Evolutionary conservation across 108 stramenopile species (phyloP), one percentile per base, ranked within the genome.

Genomic region (Epithemia pelagica): DNA sequence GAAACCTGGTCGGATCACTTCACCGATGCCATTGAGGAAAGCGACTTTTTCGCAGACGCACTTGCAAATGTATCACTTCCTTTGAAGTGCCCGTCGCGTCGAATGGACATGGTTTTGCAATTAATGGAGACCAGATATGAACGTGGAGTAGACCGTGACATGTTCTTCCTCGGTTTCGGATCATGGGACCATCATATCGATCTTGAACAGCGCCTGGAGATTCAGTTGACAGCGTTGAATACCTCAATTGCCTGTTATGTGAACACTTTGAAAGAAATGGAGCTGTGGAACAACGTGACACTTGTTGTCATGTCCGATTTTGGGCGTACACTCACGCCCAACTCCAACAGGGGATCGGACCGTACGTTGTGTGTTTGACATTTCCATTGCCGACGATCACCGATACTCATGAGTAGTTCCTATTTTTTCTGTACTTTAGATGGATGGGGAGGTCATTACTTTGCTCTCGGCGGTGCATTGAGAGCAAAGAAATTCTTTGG

Each of bases 331-430:
- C n/a, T 83, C 18, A 69, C 64, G 0, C 32, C 71, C 23, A 83
- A 83, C 60, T 70, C 76, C 51, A 79, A 81, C 27, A 73, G 73
- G 37, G 83, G 83, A 19, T 70, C 69, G 1, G 88, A 89, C 59
- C 88, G 86, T 62, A 85, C 62, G 3, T 89, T 84, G 87, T 74
- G 74, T 59, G 80, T n/a, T n/a, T n/a, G n/a, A n/a, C n/a, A n/a
- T n/a, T n/a, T n/a, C n/a, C n/a, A n/a, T n/a, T n/a, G n/a, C n/a
- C n/a, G n/a, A n/a, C n/a, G n/a, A n/a, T n/a, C n/a, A n/a, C n/a
- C n/a, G 20, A 15, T 52, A 52, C 52, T 52, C 20, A 52, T 20
- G 15, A 52, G 52, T 52, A 52, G 52, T 46, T 10, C 37, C 37
- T 46, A 46, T 46, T 46, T 46, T 46, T 46, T 15, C 10, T 46